phyloP scores from a whole-genome alignment of 2,329 filamentous ascomycete genomes.

The Hymenoscyphus scutula region DNA sequence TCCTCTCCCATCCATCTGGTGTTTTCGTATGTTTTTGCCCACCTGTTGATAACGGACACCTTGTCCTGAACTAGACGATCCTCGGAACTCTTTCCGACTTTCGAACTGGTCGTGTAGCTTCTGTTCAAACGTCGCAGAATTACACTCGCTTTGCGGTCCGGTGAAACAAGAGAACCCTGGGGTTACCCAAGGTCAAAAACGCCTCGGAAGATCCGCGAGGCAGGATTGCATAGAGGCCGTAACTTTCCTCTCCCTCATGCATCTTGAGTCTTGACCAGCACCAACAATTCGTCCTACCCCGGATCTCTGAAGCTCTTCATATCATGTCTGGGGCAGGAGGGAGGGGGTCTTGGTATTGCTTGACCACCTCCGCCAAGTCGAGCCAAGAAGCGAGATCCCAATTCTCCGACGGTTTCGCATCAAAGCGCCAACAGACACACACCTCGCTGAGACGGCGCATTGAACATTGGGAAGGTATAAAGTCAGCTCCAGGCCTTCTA shows the following conservation, averaged over 20 bases:
- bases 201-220: background rate
- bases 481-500: background rate
- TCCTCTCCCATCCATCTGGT: background rate
- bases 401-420: background rate
- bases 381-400: background rate
- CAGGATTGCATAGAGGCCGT: background rate
- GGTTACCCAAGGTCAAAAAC: background rate
- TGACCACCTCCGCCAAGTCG: background rate
- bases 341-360: background rate
- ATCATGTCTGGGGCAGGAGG: background rate
- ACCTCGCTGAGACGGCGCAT: slow-evolving; percentile 7
- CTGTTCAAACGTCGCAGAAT: slow-evolving; percentile 1
- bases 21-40: background rate
- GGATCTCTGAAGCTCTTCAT: background rate
- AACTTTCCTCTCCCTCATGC: too few species aligned
- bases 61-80: background rate
- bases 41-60: background rate
- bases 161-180: background rate
- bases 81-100: background rate
- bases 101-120: background rate
- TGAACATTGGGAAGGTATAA: background rate
- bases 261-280: background rate
- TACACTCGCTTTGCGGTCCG: background rate
- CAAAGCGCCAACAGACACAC: background rate
- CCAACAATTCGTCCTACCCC: background rate